A percentile compares a stretch with the other conserved stretches of the same genome.
Conservation (phyloP, 805 yeast genomes). For the Hanseniaspora valbyensis region DNA sequence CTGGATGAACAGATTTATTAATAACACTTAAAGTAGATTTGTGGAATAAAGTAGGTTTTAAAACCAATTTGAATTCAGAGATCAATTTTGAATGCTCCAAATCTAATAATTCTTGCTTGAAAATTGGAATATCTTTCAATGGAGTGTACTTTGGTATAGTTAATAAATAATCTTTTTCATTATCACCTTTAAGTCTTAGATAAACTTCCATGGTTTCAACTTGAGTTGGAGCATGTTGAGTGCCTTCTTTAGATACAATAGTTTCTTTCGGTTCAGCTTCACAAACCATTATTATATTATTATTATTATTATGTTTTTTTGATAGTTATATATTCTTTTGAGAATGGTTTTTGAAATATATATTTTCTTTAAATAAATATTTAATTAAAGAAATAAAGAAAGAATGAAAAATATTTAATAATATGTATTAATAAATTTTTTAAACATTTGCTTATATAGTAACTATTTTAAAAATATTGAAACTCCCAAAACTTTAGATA, state of each 20-base stretch:
- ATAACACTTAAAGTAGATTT: constrained; percentile 52
- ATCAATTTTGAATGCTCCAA: constrained; percentile 18
- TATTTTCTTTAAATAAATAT: too few relatives aligned
- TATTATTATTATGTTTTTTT: neutral
- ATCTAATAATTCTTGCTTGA: constrained; percentile 36
- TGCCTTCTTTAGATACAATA: neutral
- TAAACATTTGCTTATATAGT: neutral
- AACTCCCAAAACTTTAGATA: too few relatives aligned
- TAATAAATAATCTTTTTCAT: constrained; percentile 80
- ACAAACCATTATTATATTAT: neutral
- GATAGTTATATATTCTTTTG: neutral
- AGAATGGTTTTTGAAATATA: too few relatives aligned
- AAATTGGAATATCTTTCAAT: constrained; percentile 48
- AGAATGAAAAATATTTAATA: too few relatives aligned
- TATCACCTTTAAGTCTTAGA: constrained; percentile 74
- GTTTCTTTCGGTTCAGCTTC: neutral
- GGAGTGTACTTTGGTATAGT: constrained; percentile 47
- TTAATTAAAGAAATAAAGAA: too few relatives aligned
- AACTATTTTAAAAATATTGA: too few relatives aligned
- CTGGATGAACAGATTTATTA: constrained; percentile 48
- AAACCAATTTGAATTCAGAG: constrained; percentile 32
- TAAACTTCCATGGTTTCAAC: constrained; percentile 33
- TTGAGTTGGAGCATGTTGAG: too few relatives aligned
- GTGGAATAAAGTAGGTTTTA: constrained; percentile 73
- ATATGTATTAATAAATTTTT: too few relatives aligned